phyloP scores from a whole-genome alignment of 371 early-diverging fungal genomes.

The Actinomucor elegans region DNA sequence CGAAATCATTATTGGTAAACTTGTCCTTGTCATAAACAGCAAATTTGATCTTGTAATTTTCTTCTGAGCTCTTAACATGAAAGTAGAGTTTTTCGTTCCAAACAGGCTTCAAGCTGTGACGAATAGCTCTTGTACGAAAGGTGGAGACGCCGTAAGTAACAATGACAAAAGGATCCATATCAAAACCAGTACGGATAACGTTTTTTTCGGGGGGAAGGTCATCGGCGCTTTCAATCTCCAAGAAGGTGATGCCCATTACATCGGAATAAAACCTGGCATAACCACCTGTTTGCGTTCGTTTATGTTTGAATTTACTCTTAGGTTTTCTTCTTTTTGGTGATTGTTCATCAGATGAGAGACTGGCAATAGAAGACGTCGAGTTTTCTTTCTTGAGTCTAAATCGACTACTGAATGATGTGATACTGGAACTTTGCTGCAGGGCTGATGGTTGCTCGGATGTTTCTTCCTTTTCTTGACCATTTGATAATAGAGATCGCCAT shows the following conservation, averaged over 20 bases:
- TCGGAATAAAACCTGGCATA: slow-evolving; percentile 24
- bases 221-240: slow-evolving; percentile 64
- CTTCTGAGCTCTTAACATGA: slow-evolving; percentile 58
- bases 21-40: slow-evolving; percentile 81
- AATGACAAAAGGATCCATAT: slow-evolving; percentile 87
- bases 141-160: slow-evolving; percentile 70
- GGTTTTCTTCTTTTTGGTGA: slow-evolving; percentile 1
- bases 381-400: slow-evolving; percentile 7
- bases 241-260: slow-evolving; percentile 58
- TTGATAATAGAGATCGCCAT: slow-evolving; percentile 12
- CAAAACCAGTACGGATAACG: slow-evolving; percentile 64
- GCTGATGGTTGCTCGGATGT: not conserved
- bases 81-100: slow-evolving; percentile 76
- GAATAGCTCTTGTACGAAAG: slow-evolving; percentile 66
- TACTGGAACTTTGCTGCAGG: slow-evolving; percentile 8
- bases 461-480: slow-evolving; percentile 1
- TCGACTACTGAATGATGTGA: slow-evolving; percentile 1
- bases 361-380: slow-evolving; percentile 7
- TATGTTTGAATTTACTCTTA: slow-evolving; percentile 5
- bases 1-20: slow-evolving; percentile 69
- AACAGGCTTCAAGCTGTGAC: slow-evolving; percentile 64
- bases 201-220: slow-evolving; percentile 64
- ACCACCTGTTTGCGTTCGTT: not conserved
- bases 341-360: not conserved
- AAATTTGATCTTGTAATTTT: slow-evolving; percentile 63